A percentile compares a stretch with the other conserved stretches of the same genome.
Evolutionary conservation across 1,284 basidiomycete species (phyloP).

Genomic region (Phlebopus sp.): DNA sequence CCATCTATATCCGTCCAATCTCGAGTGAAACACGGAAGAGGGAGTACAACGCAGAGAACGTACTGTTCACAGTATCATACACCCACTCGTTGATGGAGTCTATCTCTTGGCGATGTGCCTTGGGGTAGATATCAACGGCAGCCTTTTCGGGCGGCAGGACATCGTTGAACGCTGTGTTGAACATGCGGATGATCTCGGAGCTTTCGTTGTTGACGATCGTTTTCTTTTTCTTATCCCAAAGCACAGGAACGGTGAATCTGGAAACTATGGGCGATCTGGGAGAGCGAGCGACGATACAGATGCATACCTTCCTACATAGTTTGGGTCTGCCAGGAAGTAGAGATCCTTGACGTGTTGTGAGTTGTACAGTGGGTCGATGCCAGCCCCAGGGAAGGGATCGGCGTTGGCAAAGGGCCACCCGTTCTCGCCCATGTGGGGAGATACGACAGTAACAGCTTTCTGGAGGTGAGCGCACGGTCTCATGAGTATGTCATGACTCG

Average conservation of each 20-base stretch:
- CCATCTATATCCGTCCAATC: conserved; percentile 49
- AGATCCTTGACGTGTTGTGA: conserved; percentile 80
- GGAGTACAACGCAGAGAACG: conserved; percentile 10
- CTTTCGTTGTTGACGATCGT: conserved; percentile 97
- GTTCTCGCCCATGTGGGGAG: conserved; percentile 78
- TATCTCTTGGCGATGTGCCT: conserved; percentile 70
- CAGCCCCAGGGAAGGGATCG: conserved; percentile 71
- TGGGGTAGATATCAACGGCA: conserved; percentile 76
- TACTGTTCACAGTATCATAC: conserved; percentile 80
- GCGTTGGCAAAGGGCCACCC: conserved; percentile 87
- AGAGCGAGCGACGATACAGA: neutral
- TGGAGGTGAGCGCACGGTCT: neutral
- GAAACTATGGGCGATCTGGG: neutral
- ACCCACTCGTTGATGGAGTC: conserved; percentile 89
- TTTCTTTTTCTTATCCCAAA: conserved; percentile 90
- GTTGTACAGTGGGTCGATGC: conserved; percentile 65
- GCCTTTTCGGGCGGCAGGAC: conserved; percentile 65
- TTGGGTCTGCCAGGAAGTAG: conserved; percentile 75
- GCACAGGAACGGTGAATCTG: conserved; percentile 86
- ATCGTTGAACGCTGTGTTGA: conserved; percentile 84
- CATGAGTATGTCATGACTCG: neutral
- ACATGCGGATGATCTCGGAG: conserved; percentile 90
- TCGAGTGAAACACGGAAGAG: neutral
- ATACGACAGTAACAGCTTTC: conserved; percentile 73
- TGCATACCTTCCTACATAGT: conserved; percentile 63